Conservation (phyloP, 2,329 filamentous ascomycete species). For the Cercospora zeina region DNA sequence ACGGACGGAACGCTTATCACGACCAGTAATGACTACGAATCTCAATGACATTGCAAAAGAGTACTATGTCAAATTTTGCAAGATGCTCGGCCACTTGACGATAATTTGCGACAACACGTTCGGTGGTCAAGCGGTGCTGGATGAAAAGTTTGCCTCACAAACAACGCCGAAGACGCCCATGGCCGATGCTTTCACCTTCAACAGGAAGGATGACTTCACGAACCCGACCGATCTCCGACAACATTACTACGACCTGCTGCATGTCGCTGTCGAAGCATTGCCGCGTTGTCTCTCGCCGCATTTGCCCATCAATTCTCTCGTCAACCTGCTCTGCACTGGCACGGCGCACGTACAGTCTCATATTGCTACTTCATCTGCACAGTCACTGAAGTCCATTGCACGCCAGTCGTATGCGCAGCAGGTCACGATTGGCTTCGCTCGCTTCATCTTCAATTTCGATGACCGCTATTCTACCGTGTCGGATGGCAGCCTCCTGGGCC, state of each 20-base stretch:
- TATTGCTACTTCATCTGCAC: conserved; percentile 87
- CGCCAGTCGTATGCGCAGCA: conserved; percentile 89
- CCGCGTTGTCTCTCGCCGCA: conserved; percentile 90
- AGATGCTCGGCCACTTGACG: conserved; percentile 92
- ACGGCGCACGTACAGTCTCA: conserved; percentile 93
- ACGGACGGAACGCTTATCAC: conserved; percentile 66
- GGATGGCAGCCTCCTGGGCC: conserved; percentile 92
- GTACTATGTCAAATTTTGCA: conserved; percentile 87
- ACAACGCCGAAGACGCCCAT: conserved; percentile 87
- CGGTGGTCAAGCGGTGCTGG: conserved; percentile 88
- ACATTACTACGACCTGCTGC: conserved; percentile 90
- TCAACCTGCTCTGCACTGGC: conserved; percentile 92
- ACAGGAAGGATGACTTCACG: conserved; percentile 75
- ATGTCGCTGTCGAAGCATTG: conserved; percentile 91
- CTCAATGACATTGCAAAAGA: conserved; percentile 77
- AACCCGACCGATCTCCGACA: conserved; percentile 79
- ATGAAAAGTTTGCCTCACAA: conserved; percentile 87
- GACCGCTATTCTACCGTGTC: conserved; percentile 97
- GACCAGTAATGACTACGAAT: conserved; percentile 59
- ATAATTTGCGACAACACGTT: conserved; percentile 97
- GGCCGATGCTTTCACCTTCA: conserved; percentile 88
- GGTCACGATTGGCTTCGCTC: conserved; percentile 92
- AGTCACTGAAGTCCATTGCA: conserved; percentile 92
- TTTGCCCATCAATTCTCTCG: conserved; percentile 87
- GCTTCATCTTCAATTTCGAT: conserved; percentile 98